Conservation (phyloP, 257 asterid species). For the Jasminum sambac region DNA sequence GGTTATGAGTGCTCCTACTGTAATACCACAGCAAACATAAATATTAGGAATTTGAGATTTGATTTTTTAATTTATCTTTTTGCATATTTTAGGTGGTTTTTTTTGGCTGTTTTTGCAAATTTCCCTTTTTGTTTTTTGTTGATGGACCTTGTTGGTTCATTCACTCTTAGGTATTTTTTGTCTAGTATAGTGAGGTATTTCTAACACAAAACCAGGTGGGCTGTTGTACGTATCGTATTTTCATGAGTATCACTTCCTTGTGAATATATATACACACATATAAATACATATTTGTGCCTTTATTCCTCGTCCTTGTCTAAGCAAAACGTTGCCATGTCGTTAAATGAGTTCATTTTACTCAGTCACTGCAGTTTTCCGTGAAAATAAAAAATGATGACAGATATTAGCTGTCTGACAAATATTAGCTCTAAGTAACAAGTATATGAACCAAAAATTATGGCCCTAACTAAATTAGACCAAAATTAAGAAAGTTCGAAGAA, state of each 20-base stretch:
- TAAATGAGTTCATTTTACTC: too few relatives aligned
- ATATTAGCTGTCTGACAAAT: too few relatives aligned
- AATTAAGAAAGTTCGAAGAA: too few relatives aligned
- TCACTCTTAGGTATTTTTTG: neutral
- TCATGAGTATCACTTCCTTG: constrained; percentile 2
- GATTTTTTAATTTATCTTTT: neutral
- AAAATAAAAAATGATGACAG: too few relatives aligned
- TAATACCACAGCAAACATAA: constrained; percentile 17
- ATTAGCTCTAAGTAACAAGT: too few relatives aligned
- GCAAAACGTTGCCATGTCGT: too few relatives aligned
- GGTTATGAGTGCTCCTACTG: constrained; percentile 28
- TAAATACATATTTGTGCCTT: neutral
- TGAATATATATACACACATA: neutral
- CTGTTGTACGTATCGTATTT: neutral
- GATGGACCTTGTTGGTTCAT: constrained; percentile 1
- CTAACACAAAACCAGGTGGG: neutral
- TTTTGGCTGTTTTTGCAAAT: neutral
- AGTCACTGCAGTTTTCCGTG: too few relatives aligned
- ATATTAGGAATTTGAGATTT: neutral
- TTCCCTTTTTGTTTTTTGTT: neutral
- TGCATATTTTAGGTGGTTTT: neutral
- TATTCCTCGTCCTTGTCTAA: neutral
- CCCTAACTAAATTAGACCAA: too few relatives aligned
- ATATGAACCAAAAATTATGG: too few relatives aligned
- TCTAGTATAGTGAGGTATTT: neutral